A percentile compares a stretch with the other conserved stretches of the same genome.
Evolutionary conservation across 1,284 basidiomycete species (phyloP).

Genomic region (Chiua sp.): DNA sequence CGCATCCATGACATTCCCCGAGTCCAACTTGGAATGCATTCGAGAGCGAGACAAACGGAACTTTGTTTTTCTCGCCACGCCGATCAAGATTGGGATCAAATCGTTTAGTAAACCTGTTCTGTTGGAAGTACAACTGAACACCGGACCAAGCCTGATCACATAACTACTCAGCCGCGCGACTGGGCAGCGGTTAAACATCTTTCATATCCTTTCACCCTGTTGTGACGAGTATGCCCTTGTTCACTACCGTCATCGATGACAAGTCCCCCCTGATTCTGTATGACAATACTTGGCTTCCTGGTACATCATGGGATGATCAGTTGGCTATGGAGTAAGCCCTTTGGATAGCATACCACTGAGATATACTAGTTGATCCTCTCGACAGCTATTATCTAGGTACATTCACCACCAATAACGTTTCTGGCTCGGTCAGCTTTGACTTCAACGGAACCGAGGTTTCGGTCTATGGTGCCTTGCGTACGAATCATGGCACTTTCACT

Average conservation of each 20-base stretch:
- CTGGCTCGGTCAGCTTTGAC: slow-evolving; percentile 14
- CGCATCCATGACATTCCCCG: no score
- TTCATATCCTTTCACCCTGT: no score
- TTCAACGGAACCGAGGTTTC: slow-evolving; percentile 29
- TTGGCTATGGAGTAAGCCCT: slow-evolving; percentile 18
- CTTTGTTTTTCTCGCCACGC: no score
- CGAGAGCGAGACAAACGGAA: no score
- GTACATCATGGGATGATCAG: slow-evolving; percentile 17
- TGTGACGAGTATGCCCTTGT: slow-evolving; percentile 26
- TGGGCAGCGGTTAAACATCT: no score
- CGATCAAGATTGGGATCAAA: no score
- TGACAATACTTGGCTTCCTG: slow-evolving; percentile 28
- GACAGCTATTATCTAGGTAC: slow-evolving; percentile 38
- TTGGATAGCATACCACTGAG: background rate
- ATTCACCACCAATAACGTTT: slow-evolving; percentile 34
- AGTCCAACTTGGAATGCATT: no score
- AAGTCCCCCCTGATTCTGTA: slow-evolving; percentile 35
- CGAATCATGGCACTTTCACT: slow-evolving; percentile 39
- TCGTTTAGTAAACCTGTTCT: no score
- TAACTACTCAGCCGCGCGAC: no score
- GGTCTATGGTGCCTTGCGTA: slow-evolving; percentile 39
- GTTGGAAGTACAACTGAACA: no score
- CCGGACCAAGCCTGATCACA: no score
- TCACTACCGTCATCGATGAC: slow-evolving; percentile 35
- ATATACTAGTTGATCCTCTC: background rate